Evolutionary conservation across 1,284 basidiomycete genomes (phyloP).

Genomic region (Cerrena zonata): DNA sequence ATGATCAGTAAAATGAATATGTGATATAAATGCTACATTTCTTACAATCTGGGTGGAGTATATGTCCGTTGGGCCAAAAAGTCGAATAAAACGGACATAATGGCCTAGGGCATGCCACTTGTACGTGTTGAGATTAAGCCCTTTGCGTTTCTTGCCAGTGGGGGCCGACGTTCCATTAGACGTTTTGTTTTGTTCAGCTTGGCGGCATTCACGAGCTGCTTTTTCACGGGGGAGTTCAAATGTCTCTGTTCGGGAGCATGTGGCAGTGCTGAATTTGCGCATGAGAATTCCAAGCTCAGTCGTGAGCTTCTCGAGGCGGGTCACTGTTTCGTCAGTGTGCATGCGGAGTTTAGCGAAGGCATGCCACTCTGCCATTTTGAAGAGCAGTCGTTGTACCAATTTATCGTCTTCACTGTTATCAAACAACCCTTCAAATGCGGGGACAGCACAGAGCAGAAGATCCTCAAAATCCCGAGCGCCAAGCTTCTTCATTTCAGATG

Average conservation of each 20-base stretch:
- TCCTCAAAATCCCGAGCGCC: slow-evolving; percentile 28
- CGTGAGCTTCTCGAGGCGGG: slow-evolving; percentile 14
- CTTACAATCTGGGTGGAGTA: slow-evolving; percentile 30
- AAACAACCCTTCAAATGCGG: slow-evolving; percentile 26
- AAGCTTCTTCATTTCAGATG: slow-evolving; percentile 22
- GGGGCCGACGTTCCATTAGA: neutral
- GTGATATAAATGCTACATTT: no score
- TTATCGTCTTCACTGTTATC: slow-evolving; percentile 15
- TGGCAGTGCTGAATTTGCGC: slow-evolving; percentile 16
- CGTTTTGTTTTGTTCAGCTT: slow-evolving; percentile 1
- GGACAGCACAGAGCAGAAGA: slow-evolving; percentile 27
- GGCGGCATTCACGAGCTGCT: neutral
- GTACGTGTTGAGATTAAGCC: slow-evolving; percentile 23
- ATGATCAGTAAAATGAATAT: slow-evolving; percentile 8
- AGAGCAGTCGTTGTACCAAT: slow-evolving; percentile 21
- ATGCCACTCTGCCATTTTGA: slow-evolving; percentile 25
- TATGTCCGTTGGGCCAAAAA: slow-evolving; percentile 31
- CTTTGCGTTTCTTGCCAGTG: slow-evolving; percentile 6
- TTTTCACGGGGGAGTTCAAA: slow-evolving; percentile 24
- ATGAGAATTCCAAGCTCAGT: slow-evolving; percentile 14
- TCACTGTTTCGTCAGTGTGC: slow-evolving; percentile 24
- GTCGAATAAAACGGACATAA: slow-evolving; percentile 25
- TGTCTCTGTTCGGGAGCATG: slow-evolving; percentile 15
- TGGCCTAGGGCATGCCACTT: slow-evolving; percentile 32
- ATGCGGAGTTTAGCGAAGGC: slow-evolving; percentile 27